Conservation (phyloP, 139 green algal genomes). For the Asterochloris erici region DNA sequence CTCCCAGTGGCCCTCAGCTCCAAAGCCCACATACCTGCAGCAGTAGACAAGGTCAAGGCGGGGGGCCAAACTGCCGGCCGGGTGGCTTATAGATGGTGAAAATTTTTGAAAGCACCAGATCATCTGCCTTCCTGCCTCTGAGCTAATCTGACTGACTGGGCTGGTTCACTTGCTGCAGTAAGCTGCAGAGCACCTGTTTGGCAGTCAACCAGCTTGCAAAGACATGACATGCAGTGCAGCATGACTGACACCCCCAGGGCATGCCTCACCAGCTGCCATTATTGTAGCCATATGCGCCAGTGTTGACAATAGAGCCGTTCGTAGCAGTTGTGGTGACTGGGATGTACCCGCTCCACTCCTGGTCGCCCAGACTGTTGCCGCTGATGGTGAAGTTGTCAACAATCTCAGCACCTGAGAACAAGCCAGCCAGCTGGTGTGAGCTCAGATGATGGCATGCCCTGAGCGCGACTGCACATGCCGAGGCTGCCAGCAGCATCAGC, state of each 20-base stretch:
- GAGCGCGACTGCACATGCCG: neutral
- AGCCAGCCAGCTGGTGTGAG: neutral
- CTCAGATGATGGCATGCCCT: neutral
- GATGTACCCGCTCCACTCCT: constrained; percentile 3
- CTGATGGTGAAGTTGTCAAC: constrained; percentile 18
- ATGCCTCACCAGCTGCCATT: constrained; percentile 5
- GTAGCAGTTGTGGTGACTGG: neutral
- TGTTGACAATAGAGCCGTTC: neutral
- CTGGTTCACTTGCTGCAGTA: no score
- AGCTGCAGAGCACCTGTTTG: no score
- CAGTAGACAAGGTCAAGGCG: neutral
- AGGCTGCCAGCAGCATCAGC: neutral
- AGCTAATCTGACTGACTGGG: no score
- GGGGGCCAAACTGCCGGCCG: no score
- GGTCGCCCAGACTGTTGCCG: constrained; percentile 18
- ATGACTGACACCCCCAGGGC: no score
- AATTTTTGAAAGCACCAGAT: no score
- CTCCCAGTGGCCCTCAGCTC: constrained; percentile 17
- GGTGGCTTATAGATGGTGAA: no score
- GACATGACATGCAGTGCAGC: no score
- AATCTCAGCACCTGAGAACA: constrained; percentile 9
- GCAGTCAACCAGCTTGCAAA: no score
- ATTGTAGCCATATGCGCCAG: constrained; percentile 14
- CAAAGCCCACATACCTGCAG: constrained; percentile 15
- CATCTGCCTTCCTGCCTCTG: no score